phyloP scores from a whole-genome alignment of 768 basidiomycete genomes.

The Mycena latifolia region DNA sequence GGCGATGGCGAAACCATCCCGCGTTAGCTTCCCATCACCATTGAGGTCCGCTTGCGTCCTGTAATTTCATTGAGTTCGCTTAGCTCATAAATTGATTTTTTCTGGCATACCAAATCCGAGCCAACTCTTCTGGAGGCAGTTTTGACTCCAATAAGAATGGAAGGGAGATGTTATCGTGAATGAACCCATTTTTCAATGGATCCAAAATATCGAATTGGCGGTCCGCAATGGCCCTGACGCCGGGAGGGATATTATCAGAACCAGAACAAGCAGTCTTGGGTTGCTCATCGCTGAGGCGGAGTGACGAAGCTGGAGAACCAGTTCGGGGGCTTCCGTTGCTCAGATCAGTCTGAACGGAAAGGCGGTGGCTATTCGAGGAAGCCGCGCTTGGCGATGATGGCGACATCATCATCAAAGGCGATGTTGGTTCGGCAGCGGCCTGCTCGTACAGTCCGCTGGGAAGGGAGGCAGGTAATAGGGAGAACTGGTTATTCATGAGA shows the following conservation, averaged over 20 bases:
- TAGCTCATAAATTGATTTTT: background rate
- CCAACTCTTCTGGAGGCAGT: constrained; percentile 55
- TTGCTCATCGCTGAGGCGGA: constrained; percentile 20
- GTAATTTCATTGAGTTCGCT: background rate
- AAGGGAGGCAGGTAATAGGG: constrained; percentile 52
- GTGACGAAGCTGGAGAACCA: constrained; percentile 21
- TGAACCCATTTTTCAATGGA: constrained; percentile 51
- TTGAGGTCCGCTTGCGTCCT: constrained; percentile 65
- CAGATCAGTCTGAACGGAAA: constrained; percentile 12
- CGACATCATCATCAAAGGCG: constrained; percentile 4
- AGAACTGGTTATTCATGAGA: constrained; percentile 57
- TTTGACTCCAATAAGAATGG: constrained; percentile 64
- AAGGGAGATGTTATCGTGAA: constrained; percentile 64
- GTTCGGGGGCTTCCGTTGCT: background rate
- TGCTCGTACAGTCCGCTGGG: constrained; percentile 62
- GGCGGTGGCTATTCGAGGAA: constrained; percentile 1
- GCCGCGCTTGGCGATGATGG: constrained; percentile 10
- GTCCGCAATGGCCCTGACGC: constrained; percentile 56
- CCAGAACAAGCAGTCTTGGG: constrained; percentile 22
- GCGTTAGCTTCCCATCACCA: constrained; percentile 57
- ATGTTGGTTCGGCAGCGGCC: constrained; percentile 41
- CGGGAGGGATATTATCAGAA: constrained; percentile 59
- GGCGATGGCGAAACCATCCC: constrained; percentile 66
- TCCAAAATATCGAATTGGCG: constrained; percentile 61
- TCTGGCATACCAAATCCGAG: constrained; percentile 56